phyloP scores from a whole-genome alignment of 1,284 basidiomycete species.

The Stereum hirsutum region DNA sequence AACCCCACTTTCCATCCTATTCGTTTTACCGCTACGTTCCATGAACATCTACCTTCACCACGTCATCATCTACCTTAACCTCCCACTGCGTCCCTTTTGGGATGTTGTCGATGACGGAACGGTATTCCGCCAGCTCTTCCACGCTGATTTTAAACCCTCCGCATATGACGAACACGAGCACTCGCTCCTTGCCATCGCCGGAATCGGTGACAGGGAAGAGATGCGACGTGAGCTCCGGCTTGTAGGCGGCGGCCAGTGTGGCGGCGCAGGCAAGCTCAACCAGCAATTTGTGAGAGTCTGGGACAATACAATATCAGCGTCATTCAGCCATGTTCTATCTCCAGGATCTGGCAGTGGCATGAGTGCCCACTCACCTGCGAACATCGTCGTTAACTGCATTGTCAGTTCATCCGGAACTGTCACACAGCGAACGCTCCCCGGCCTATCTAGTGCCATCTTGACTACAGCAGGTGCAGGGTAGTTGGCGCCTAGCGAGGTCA shows the following conservation, averaged over 20 bases:
- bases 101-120: too few species aligned
- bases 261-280: constrained; percentile 67
- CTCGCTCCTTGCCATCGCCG: too few species aligned
- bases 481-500: constrained; percentile 64
- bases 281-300: constrained; percentile 68
- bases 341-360: too few species aligned
- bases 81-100: too few species aligned
- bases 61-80: too few species aligned
- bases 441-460: constrained; percentile 49
- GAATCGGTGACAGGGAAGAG: constrained; percentile 30
- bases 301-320: too few species aligned
- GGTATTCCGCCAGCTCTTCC: constrained; percentile 41
- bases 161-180: constrained; percentile 57
- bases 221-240: constrained; percentile 39
- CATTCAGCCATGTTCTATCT: too few species aligned
- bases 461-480: constrained; percentile 50
- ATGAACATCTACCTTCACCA: too few species aligned
- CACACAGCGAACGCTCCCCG: constrained; percentile 44
- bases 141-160: constrained; percentile 64
- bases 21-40: too few species aligned
- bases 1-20: too few species aligned
- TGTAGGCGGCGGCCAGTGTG: constrained; percentile 57
- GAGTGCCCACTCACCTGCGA: constrained; percentile 38
- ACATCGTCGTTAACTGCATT: constrained; percentile 45
- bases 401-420: constrained; percentile 58